Evolutionary conservation across 2,329 filamentous ascomycete species (phyloP), one percentile per base, ranked within the genome.

Genomic region (Aspergillus sp.): DNA sequence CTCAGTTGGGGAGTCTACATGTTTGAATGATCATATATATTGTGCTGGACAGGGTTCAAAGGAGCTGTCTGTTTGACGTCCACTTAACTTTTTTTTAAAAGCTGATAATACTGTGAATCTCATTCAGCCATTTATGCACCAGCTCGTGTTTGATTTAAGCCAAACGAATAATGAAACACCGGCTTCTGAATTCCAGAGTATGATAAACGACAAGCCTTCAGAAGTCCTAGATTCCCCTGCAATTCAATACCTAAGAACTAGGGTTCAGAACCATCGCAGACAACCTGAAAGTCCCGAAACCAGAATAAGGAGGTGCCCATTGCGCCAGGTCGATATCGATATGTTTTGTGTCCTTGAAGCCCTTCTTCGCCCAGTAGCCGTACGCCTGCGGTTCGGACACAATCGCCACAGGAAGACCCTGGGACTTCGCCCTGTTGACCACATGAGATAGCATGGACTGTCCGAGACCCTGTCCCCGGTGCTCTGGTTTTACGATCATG

Each of bases 281-380:
- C 15, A 64, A 32, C 30, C 61, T 50, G 38, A 66, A 66, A 2
- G 50, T 4, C 3, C 64, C 62, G 50, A 63, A 66, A 0, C 64
- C 64, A 5, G 54, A 61, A 36, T 62, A 22, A 4, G 56, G 50
- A 2, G 60, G 50, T 2, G 64, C 61, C 51, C 55, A 66, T 8
- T 60, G 52, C 7, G 48, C 22, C 9, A 64, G 55, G 55, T 66
- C 62, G 3, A 64, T 55, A 55, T 64, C 62, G 3, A 53, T 48
- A 56, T 63, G 56, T 3, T 24, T 50, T 5, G 50, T 60, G n/a
- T 64, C 60, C n/a, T 58, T 18, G 17, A 63, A 62, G 4, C 58
- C 60, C 15, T 55, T 13, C 11, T 58, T 56, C 3, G 39, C 44
- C 22, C 61, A 66, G 32, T 62, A 66, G 0, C 24, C 49, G 38